Evolutionary conservation across 164 flowering plant species (phyloP), one percentile per base, ranked within the genome.

Genomic region (Dillenia turbinata): DNA sequence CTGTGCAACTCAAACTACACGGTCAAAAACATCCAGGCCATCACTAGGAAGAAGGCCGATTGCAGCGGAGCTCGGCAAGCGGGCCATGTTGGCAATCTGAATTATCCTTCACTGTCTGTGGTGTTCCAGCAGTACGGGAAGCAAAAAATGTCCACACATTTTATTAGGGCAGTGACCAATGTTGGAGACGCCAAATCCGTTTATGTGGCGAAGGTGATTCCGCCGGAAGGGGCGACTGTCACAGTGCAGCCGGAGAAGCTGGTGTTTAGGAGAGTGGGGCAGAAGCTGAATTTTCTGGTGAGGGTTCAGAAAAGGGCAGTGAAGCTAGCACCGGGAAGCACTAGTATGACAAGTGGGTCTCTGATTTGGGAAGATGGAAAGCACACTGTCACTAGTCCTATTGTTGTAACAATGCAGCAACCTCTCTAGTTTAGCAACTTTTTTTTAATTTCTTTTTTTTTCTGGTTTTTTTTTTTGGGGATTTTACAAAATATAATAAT

Each of bases 1-100:
- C 69, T 95, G 2, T 95, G 99, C 73, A 88, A 84, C 53, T 84
- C 88, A 5, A 91, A 94, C 58, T 91, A 87, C 70, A 85, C 88
- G 0, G 60, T 45, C 12, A 72, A 67, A 63, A 88, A 81, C 71
- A 85, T 91, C 43, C 71, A 71, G 52, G 66, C 72, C 1, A 66
- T 89, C 26, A 81, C 96, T 0, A 59, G 95, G 63, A 80, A 71
- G 68, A 60, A 15, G 1, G 88, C 92, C 0, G 84, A 86, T 63
- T 89, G 97, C 66, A 67, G 69, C 1, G 75, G 81, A 1, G 93
- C 88, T 0, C 74, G 69, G 44, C 65, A 68, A 60, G 89, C 88
- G 0, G 93, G 93, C 9, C 92, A 89, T 66, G 63, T 76, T 2
- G 96, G 99, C 43, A 88, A 94, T 57, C 61, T 94, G 77, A 94